Conservation (phyloP, 495 filamentous ascomycete genomes). For the Ascodesmis nigricans region DNA sequence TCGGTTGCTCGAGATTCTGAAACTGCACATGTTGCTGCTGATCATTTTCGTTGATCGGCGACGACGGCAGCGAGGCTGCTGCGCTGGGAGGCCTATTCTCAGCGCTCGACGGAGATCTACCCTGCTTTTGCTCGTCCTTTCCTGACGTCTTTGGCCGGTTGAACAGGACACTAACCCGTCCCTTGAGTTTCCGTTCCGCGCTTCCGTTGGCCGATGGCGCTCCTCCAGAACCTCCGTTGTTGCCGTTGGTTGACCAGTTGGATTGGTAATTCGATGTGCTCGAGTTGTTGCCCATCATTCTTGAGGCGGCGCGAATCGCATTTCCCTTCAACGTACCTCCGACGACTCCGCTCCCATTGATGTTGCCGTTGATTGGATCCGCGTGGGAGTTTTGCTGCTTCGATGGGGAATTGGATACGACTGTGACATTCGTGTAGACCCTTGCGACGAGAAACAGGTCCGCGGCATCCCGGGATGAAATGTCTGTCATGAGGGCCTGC, state of each 20-base stretch:
- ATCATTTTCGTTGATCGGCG: constrained; percentile 8
- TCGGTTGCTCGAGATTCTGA: no score
- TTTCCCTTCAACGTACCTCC: background rate
- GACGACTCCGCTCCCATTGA: background rate
- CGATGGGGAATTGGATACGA: no score
- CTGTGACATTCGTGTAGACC: constrained; percentile 32
- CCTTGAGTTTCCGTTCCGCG: constrained; percentile 16
- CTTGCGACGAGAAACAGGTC: constrained; percentile 71
- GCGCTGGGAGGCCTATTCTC: constrained; percentile 9
- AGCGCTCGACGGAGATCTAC: no score
- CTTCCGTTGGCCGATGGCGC: constrained; percentile 7
- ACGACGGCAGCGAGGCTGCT: constrained; percentile 4
- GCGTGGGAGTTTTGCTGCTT: no score
- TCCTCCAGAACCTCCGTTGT: background rate
- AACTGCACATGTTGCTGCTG: no score
- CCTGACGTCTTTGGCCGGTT: constrained; percentile 17
- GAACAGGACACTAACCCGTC: constrained; percentile 20
- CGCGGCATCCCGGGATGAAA: constrained; percentile 64
- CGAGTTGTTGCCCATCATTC: no score
- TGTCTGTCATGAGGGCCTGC: constrained; percentile 70
- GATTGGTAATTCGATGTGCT: no score
- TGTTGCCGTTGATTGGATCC: background rate
- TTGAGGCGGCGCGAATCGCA: no score
- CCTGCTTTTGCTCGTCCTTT: constrained; percentile 8
- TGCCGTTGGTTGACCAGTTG: background rate